Evolutionary conservation across 352 stramenopile species (phyloP).

Genomic region (Pythium angustatum): DNA sequence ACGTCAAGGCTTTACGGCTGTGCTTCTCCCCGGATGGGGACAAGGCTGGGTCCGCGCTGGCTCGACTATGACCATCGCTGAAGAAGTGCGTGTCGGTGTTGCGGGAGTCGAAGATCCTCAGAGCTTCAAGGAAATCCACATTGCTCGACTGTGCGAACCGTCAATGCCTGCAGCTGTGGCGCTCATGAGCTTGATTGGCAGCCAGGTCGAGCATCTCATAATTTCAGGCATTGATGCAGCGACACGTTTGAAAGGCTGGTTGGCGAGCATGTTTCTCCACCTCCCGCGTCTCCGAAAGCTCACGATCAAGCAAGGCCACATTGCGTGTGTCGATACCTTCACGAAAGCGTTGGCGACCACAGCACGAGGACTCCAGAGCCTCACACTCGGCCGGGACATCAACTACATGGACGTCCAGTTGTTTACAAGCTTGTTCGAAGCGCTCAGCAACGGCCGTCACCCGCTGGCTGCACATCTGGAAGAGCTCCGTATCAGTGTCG

Average conservation of each 20-base stretch:
- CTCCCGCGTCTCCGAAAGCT: neutral
- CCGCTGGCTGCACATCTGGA: too few relatives aligned
- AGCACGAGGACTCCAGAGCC: neutral
- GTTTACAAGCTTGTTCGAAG: neutral
- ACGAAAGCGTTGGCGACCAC: neutral
- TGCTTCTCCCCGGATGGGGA: conserved; percentile 1
- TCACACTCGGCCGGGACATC: neutral
- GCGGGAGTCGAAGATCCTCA: neutral
- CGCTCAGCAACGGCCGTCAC: neutral
- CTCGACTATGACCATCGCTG: neutral
- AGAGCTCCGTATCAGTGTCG: too few relatives aligned
- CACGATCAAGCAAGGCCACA: neutral
- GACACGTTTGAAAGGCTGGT: neutral
- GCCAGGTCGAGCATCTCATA: neutral
- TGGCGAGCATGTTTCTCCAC: neutral
- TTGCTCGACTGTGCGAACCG: neutral
- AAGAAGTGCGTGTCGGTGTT: neutral
- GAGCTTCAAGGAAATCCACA: neutral
- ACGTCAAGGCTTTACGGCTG: neutral
- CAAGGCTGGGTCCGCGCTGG: neutral
- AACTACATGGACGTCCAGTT: neutral
- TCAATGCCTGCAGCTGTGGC: neutral
- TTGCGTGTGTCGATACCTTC: neutral
- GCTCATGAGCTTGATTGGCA: neutral
- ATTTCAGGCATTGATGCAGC: neutral